Conservation (phyloP, 306 rosid genomes). For the Arachis hypogaea region DNA sequence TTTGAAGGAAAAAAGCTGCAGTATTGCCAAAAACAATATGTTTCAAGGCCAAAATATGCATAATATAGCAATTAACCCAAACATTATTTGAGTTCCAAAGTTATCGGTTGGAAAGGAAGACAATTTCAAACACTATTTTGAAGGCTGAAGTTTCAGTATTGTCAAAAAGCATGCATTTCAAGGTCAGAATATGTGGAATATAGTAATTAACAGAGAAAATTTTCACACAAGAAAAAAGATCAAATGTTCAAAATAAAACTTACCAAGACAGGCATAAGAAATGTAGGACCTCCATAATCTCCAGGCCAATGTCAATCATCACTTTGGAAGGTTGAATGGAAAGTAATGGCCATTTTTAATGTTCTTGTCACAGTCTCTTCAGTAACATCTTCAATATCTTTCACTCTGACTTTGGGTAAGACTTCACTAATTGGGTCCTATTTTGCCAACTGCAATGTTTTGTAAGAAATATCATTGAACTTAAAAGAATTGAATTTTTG, state of each 20-base stretch:
- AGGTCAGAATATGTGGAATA: too few species aligned
- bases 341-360: constrained; percentile 65
- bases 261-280: constrained; percentile 91
- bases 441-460: constrained; percentile 54
- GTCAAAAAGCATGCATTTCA: too few species aligned
- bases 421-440: constrained; percentile 51
- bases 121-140: neutral
- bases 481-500: neutral
- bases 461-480: neutral
- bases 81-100: too few species aligned
- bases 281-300: constrained; percentile 96
- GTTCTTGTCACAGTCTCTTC: constrained; percentile 58
- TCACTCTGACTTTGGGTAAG: constrained; percentile 65
- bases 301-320: constrained; percentile 92
- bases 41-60: constrained; percentile 5
- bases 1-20: neutral
- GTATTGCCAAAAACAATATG: constrained; percentile 1
- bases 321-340: constrained; percentile 70
- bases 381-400: constrained; percentile 59
- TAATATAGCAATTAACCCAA: neutral
- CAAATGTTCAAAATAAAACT: constrained; percentile 29
- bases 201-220: neutral
- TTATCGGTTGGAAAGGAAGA: neutral
- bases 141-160: neutral
- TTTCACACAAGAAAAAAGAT: constrained; percentile 18